Evolutionary conservation across 352 stramenopile genomes (phyloP), one percentile per base, ranked within the genome.

Genomic region (Pythium monospermum): DNA sequence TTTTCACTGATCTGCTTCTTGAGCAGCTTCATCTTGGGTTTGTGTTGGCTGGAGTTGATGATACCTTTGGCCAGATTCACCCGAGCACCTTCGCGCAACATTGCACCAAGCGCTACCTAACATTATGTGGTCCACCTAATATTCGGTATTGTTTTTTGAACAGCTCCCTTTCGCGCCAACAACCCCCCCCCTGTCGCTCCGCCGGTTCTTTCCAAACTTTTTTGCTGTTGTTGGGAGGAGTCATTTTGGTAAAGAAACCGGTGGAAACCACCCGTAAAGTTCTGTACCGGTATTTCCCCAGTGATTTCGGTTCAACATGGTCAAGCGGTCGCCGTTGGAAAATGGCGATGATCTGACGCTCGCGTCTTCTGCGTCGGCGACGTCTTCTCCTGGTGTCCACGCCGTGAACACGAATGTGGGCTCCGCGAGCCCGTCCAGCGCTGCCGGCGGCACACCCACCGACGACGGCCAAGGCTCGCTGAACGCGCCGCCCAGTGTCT

Each of bases 1-100:
- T 99, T 99, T 60, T 91, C 85, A 60, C 72, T 94, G 59, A 97
- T 92, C 66, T 93, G 75, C 68, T 91, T 91, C 76, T 89, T 94
- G 22, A 96, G 54, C 46, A 97, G 73, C 83, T 96, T 96, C 89
- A 97, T 97, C 38, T 31, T 60, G 57, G n/a, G 8, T 28, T 7
- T 52, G 23, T 25, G 13, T 36, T 53, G n/a, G n/a, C n/a, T n/a
- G n/a, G n/a, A n/a, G 45, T 18, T 27, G 10, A 32, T 30, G 28
- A 27, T 37, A 33, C 38, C 18, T 22, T 44, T n/a, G n/a, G 22
- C 18, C 11, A 27, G 18, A 41, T 52, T 19, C 7, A 13, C 6
- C 36, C 25, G 23, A 23, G 1, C 27, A 63, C 62, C 44, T 71
- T 75, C 47, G 46, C 31, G 54, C 49, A 39, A 73, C 45, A 15